Evolutionary conservation across 2,329 filamentous ascomycete genomes (phyloP).

Genomic region (Pseudogymnoascus sp.): DNA sequence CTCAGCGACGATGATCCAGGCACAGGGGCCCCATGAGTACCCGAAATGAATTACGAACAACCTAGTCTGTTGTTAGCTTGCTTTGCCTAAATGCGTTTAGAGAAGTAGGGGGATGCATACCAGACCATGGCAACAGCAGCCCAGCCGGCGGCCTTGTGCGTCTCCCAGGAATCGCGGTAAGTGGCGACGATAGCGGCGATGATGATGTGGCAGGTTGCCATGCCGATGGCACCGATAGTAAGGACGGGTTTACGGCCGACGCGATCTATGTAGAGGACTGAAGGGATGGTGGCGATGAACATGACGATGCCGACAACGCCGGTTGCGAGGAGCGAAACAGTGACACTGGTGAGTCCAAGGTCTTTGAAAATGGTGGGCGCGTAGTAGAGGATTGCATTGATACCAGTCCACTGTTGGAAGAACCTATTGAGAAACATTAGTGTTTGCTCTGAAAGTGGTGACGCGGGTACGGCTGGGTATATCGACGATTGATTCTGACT

Average conservation of each 20-base stretch:
- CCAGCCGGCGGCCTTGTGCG: slow-evolving; percentile 60
- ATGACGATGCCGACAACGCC: slow-evolving; percentile 66
- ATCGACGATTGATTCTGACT: not conserved
- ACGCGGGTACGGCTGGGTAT: not conserved
- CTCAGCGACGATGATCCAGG: slow-evolving; percentile 69
- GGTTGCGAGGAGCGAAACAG: slow-evolving; percentile 55
- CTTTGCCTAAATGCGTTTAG: not conserved
- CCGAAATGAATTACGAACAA: slow-evolving; percentile 43
- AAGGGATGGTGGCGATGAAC: slow-evolving; percentile 60
- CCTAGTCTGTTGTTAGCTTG: not conserved
- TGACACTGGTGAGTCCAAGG: slow-evolving; percentile 38
- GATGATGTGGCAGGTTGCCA: slow-evolving; percentile 62
- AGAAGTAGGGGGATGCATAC: slow-evolving; percentile 57
- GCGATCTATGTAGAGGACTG: slow-evolving; percentile 59
- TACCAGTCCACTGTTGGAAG: slow-evolving; percentile 46
- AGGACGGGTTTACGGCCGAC: slow-evolving; percentile 57
- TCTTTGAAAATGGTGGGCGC: slow-evolving; percentile 37
- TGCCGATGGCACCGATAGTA: slow-evolving; percentile 58
- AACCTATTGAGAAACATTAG: slow-evolving; percentile 28
- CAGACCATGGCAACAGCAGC: slow-evolving; percentile 60
- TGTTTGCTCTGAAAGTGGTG: not conserved
- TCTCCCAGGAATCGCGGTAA: slow-evolving; percentile 51
- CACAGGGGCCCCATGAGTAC: slow-evolving; percentile 67
- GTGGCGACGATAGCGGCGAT: slow-evolving; percentile 62
- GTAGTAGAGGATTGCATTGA: slow-evolving; percentile 38